Conservation (phyloP, 2,329 filamentous ascomycete genomes). For the Paecilomyces fulvus region DNA sequence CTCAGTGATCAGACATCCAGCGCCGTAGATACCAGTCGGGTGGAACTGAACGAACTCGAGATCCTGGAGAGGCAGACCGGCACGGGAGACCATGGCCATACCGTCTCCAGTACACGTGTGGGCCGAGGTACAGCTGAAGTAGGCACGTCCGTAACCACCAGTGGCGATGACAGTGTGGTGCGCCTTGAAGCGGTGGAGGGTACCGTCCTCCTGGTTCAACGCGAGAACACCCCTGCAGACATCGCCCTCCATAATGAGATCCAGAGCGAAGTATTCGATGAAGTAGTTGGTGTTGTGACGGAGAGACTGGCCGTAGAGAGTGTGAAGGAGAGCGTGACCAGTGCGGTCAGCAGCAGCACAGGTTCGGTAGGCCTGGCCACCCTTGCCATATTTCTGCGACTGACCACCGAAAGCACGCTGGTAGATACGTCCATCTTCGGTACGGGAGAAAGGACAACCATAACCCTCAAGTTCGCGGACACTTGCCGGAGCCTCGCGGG, state of each 20-base stretch:
- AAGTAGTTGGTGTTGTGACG: constrained; percentile 99
- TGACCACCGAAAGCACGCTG: constrained; percentile 98
- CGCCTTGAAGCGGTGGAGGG: constrained; percentile 90
- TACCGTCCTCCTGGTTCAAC: constrained; percentile 98
- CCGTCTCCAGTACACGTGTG: constrained; percentile 98
- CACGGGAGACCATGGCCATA: constrained; percentile 98
- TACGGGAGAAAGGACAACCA: constrained; percentile 86
- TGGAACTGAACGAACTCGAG: constrained; percentile 99
- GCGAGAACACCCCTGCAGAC: constrained; percentile 94
- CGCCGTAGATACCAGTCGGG: constrained; percentile 97
- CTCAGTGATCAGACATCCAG: constrained; percentile 95
- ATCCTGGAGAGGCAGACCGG: constrained; percentile 97
- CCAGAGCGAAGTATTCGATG: constrained; percentile 96
- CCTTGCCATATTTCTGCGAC: constrained; percentile 89
- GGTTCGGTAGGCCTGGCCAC: constrained; percentile 95
- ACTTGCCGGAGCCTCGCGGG: constrained; percentile 79
- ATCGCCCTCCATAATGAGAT: constrained; percentile 95
- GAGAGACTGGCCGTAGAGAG: constrained; percentile 93
- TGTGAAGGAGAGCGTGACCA: constrained; percentile 94
- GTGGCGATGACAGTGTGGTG: constrained; percentile 96
- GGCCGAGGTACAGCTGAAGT: constrained; percentile 96
- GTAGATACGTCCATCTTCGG: constrained; percentile 95
- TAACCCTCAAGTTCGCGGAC: constrained; percentile 97
- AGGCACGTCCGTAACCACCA: constrained; percentile 93
- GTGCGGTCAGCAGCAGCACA: constrained; percentile 94